A percentile compares a stretch with the other conserved stretches of the same genome.
These are phyloP conservation scores for Aspergillus conjunctus DNA, from an alignment of 495 filamentous ascomycete genomes.

Conservation along the genomic window DNA sequence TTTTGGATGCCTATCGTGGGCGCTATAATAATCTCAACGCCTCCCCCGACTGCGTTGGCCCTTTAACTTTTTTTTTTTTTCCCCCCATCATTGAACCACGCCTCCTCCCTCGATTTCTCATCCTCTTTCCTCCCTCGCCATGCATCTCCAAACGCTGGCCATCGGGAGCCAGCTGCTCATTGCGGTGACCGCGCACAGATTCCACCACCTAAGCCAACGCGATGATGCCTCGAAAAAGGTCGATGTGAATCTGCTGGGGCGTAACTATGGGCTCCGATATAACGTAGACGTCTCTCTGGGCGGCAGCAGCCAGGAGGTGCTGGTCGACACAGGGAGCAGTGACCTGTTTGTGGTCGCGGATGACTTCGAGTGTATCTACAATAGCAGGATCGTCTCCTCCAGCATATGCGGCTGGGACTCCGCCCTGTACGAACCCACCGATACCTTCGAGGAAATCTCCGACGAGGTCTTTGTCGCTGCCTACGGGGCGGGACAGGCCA, in stretches of 20 bases:
- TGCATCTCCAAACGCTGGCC: slow-evolving; percentile 3
- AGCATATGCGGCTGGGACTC: slow-evolving; percentile 49
- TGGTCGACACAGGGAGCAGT: slow-evolving; percentile 64
- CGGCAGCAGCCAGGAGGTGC: slow-evolving; percentile 45
- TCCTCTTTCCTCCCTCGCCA: not conserved
- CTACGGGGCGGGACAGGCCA: slow-evolving; percentile 60
- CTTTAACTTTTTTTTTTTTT: not conserved
- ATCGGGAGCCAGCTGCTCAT: not conserved
- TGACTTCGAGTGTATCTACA: slow-evolving; percentile 49
- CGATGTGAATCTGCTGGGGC: not conserved
- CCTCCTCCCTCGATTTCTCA: not conserved
- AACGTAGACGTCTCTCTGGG: slow-evolving; percentile 28
- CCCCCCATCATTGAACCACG: not conserved
- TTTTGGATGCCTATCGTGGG: no score
- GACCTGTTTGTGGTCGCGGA: slow-evolving; percentile 60
- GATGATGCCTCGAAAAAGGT: not conserved
- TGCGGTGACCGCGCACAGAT: not conserved
- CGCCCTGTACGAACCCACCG: slow-evolving; percentile 44
- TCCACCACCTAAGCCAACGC: not conserved
- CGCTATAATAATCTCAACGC: no score
- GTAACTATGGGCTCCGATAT: slow-evolving; percentile 26
- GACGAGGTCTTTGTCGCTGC: slow-evolving; percentile 58
- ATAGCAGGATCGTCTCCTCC: slow-evolving; percentile 26
- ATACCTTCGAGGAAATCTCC: slow-evolving; percentile 43
- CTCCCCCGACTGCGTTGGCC: no score